phyloP scores from a whole-genome alignment of 208 protist species.

The Acanthamoeba royreba region DNA sequence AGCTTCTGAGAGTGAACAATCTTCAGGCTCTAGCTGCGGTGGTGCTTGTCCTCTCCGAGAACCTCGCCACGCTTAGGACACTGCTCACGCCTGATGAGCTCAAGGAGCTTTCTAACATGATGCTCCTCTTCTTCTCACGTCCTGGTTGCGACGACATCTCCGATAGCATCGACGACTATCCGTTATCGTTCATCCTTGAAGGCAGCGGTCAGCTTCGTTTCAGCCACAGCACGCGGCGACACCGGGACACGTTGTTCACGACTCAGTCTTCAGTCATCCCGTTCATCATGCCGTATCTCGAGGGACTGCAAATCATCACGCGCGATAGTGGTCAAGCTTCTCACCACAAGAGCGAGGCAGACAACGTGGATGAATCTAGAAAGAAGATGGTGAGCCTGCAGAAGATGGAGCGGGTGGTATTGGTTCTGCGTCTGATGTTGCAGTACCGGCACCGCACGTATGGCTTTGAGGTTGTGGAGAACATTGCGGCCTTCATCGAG shows the following conservation, averaged over 20 bases:
- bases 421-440: background rate
- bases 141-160: too few species aligned
- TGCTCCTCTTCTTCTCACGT: background rate
- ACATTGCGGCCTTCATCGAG: background rate
- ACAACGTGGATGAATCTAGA: too few species aligned
- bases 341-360: too few species aligned
- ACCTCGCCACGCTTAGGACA: background rate
- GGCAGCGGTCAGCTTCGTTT: background rate
- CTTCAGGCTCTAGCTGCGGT: background rate
- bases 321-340: too few species aligned
- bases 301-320: background rate
- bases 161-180: background rate
- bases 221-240: background rate
- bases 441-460: background rate
- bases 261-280: background rate
- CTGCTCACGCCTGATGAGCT: background rate
- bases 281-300: background rate
- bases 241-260: background rate
- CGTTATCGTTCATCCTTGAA: background rate
- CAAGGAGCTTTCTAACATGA: background rate
- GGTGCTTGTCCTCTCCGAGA: background rate
- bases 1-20: background rate
- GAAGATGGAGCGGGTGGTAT: background rate
- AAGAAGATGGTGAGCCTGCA: background rate
- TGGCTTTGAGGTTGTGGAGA: background rate